Percentiles rank a stretch among this genome's conserved stretches.
Evolutionary conservation across 2,329 filamentous ascomycete genomes (phyloP).

Genomic region (Dryadomyces quercus-mongolicae): DNA sequence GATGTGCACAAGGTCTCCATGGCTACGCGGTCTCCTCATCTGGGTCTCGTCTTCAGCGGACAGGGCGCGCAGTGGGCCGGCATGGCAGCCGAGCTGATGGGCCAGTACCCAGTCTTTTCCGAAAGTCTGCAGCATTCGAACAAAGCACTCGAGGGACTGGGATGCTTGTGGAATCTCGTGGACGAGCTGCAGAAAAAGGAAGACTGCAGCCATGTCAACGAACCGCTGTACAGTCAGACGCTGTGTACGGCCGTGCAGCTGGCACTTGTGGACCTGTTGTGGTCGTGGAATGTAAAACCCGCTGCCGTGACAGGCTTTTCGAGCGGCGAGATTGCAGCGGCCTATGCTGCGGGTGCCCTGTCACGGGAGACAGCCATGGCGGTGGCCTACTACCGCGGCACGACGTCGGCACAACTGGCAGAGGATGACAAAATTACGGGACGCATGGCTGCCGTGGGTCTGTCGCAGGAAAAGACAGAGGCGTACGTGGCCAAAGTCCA

Average conservation of each 20-base stretch:
- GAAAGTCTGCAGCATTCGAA: background rate
- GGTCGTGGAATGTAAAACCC: constrained; percentile 20
- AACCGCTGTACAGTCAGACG: constrained; percentile 29
- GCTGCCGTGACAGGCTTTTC: constrained; percentile 32
- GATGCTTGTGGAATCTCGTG: background rate
- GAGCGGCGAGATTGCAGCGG: constrained; percentile 37
- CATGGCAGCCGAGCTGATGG: constrained; percentile 20
- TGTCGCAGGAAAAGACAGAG: constrained; percentile 5
- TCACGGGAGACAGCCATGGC: constrained; percentile 26
- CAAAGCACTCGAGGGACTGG: constrained; percentile 17
- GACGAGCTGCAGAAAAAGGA: constrained; percentile 19
- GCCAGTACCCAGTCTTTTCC: background rate
- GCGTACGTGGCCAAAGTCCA: no score
- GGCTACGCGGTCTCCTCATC: background rate
- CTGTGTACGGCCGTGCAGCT: constrained; percentile 32
- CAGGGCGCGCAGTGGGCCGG: constrained; percentile 17
- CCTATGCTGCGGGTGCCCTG: constrained; percentile 34
- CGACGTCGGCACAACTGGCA: constrained; percentile 12
- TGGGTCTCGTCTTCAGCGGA: constrained; percentile 17
- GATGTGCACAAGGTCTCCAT: no score
- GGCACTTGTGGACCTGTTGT: constrained; percentile 29
- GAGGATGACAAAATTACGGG: constrained; percentile 16
- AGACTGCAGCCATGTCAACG: constrained; percentile 20
- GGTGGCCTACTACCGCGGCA: constrained; percentile 32
- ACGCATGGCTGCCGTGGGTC: constrained; percentile 34